phyloP scores from a whole-genome alignment of 2,329 filamentous ascomycete species.

The Penicillium sp. region DNA sequence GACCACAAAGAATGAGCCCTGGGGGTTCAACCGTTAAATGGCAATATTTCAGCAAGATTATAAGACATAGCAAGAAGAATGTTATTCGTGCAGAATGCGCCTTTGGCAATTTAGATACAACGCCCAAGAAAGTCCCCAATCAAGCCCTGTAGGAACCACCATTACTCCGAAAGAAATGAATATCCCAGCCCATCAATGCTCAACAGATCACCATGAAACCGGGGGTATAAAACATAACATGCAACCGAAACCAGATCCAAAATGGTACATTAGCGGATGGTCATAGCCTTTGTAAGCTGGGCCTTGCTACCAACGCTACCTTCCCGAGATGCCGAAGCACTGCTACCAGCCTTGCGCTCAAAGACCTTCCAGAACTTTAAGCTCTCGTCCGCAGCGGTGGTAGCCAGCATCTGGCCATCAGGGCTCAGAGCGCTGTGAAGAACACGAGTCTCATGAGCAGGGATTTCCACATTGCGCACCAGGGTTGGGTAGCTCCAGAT shows the following conservation, averaged over 20 bases:
- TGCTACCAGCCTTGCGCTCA: conserved; percentile 87
- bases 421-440: conserved; percentile 96
- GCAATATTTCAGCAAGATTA: background rate
- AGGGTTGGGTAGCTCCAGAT: conserved; percentile 99
- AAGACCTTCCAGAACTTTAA: conserved; percentile 99
- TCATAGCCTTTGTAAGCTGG: conserved; percentile 92
- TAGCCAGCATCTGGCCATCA: conserved; percentile 96
- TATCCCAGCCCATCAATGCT: conserved; percentile 25
- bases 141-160: background rate
- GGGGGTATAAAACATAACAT: conserved; percentile 18
- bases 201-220: conserved; percentile 18
- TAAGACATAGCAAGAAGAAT: conserved; percentile 1
- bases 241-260: background rate
- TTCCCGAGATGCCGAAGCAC: conserved; percentile 61
- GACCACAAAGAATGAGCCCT: background rate
- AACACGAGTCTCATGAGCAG: conserved; percentile 93
- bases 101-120: conserved; percentile 18
- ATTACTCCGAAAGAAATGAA: conserved; percentile 17
- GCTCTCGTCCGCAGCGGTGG: conserved; percentile 91
- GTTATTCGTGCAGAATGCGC: conserved; percentile 18
- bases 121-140: conserved; percentile 12
- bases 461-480: conserved; percentile 96
- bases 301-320: conserved; percentile 74
- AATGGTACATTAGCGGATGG: conserved; percentile 66
- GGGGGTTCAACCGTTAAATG: background rate